These are phyloP conservation scores for Penicillium canescens DNA, from an alignment of 495 filamentous ascomycete genomes.

Conservation along the genomic window DNA sequence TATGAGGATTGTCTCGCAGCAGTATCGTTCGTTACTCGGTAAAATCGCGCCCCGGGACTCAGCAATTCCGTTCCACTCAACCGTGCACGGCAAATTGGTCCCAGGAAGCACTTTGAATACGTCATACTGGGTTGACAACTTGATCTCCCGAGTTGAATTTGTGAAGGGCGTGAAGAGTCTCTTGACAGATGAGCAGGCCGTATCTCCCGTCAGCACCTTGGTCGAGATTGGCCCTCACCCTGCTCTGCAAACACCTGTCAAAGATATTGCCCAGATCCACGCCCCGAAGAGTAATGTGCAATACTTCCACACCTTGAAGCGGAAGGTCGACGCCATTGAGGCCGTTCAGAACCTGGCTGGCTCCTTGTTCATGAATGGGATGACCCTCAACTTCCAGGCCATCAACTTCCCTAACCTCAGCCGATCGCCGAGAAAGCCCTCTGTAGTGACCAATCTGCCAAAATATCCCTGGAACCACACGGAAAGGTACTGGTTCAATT, in stretches of 20 bases:
- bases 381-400: constrained; percentile 21
- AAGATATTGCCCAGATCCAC: constrained; percentile 31
- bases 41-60: constrained; percentile 22
- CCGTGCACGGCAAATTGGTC: constrained; percentile 30
- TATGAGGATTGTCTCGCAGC: constrained; percentile 38
- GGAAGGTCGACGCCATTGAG: constrained; percentile 23
- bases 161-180: constrained; percentile 31
- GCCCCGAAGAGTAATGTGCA: constrained; percentile 11
- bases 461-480: constrained; percentile 40
- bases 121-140: constrained; percentile 48
- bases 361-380: constrained; percentile 22
- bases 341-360: constrained; percentile 26
- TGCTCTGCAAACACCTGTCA: constrained; percentile 53
- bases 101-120: constrained; percentile 19
- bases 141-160: constrained; percentile 48
- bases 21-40: constrained; percentile 32
- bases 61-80: constrained; percentile 35
- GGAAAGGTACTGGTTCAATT: constrained; percentile 31
- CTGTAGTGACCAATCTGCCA: constrained; percentile 32
- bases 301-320: constrained; percentile 25
- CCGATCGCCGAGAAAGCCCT: constrained; percentile 6
- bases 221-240: constrained; percentile 68
- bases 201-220: constrained; percentile 31
- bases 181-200: constrained; percentile 8
- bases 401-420: constrained; percentile 25